phyloP scores from a whole-genome alignment of 805 yeast genomes.

The Candida glaebosa region DNA sequence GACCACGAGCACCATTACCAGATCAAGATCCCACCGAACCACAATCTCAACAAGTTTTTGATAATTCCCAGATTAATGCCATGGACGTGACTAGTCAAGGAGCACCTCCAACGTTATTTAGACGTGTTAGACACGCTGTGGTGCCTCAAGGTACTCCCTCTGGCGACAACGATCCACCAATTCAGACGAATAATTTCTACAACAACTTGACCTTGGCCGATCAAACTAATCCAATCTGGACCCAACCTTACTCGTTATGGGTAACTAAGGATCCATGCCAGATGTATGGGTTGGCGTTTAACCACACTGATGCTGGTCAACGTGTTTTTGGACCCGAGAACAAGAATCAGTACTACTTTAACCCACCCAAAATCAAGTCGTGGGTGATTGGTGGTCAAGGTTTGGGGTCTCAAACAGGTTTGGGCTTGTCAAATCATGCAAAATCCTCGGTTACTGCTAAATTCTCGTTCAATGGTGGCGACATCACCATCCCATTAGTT shows the following conservation, averaged over 20 bases:
- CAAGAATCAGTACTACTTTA: constrained; percentile 61
- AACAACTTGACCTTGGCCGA: constrained; percentile 65
- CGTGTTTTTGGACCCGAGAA: constrained; percentile 67
- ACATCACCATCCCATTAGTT: constrained; percentile 53
- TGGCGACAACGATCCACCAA: constrained; percentile 32
- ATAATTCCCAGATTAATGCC: neutral
- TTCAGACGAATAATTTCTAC: constrained; percentile 77
- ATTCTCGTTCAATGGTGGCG: constrained; percentile 37
- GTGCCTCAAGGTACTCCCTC: constrained; percentile 27
- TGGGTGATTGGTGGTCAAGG: constrained; percentile 41
- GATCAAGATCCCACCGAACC: neutral
- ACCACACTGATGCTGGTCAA: constrained; percentile 58
- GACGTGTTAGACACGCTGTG: constrained; percentile 27
- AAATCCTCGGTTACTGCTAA: constrained; percentile 31
- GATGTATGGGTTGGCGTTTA: constrained; percentile 62
- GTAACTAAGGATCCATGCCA: constrained; percentile 43
- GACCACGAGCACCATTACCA: constrained; percentile 4
- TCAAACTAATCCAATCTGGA: constrained; percentile 71
- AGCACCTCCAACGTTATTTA: constrained; percentile 42
- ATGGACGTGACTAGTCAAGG: neutral
- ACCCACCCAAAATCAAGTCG: constrained; percentile 64
- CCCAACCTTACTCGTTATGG: constrained; percentile 82
- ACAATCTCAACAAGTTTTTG: neutral
- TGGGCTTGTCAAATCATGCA: constrained; percentile 22
- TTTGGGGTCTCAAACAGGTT: constrained; percentile 16